These are phyloP conservation scores for Peronospora destructor DNA, from an alignment of 352 stramenopile genomes.

Conservation along the genomic window DNA sequence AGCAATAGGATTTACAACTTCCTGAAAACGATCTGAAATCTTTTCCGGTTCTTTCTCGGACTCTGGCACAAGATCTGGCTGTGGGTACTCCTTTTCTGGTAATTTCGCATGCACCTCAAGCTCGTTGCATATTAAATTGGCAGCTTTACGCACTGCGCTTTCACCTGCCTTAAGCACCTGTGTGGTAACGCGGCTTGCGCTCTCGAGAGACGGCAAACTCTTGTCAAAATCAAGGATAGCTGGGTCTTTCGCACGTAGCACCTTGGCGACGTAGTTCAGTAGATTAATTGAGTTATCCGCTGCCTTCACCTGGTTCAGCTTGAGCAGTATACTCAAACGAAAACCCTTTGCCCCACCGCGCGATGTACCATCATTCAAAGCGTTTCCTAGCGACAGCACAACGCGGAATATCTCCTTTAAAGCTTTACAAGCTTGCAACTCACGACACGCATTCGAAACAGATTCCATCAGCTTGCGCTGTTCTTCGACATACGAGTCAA, in stretches of 20 bases:
- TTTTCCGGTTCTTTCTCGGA: slow-evolving; percentile 25
- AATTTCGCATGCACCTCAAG: slow-evolving; percentile 66
- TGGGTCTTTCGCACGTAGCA: slow-evolving; percentile 62
- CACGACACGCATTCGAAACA: slow-evolving; percentile 82
- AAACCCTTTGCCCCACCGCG: slow-evolving; percentile 86
- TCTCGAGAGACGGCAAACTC: slow-evolving; percentile 62
- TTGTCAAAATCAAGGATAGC: slow-evolving; percentile 70
- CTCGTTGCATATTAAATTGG: slow-evolving; percentile 62
- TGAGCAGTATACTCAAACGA: slow-evolving; percentile 79
- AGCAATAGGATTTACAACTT: slow-evolving; percentile 67
- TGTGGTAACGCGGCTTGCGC: slow-evolving; percentile 64
- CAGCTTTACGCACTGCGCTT: slow-evolving; percentile 62
- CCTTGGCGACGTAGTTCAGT: slow-evolving; percentile 70
- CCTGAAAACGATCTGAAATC: slow-evolving; percentile 67
- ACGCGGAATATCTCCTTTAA: slow-evolving; percentile 85
- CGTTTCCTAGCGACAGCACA: slow-evolving; percentile 83
- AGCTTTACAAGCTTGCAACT: slow-evolving; percentile 83
- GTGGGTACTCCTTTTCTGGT: slow-evolving; percentile 28
- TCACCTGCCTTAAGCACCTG: slow-evolving; percentile 77
- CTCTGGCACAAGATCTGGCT: slow-evolving; percentile 18
- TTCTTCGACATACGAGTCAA: slow-evolving; percentile 76
- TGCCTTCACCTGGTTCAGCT: slow-evolving; percentile 84
- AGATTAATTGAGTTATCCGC: slow-evolving; percentile 78
- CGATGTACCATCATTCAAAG: slow-evolving; percentile 83
- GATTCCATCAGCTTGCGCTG: slow-evolving; percentile 70